Percentiles rank a stretch among this genome's conserved stretches.
Conservation (phyloP, 2,329 filamentous ascomycete genomes). For the Escovopsis sp. region DNA sequence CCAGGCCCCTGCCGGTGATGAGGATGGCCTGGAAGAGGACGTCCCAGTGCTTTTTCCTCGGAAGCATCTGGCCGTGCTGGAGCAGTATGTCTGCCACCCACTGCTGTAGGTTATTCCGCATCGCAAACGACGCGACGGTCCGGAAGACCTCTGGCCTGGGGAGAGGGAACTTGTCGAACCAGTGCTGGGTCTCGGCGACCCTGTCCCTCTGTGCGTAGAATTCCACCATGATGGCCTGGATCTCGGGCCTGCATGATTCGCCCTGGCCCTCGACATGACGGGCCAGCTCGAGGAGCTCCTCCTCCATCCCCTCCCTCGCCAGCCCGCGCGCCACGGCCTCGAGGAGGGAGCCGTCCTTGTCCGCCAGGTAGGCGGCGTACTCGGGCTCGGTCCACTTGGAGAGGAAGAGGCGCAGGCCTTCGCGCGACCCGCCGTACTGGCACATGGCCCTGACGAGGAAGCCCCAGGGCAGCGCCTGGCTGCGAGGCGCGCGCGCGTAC, state of each 20-base stretch:
- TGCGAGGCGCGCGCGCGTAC: conserved; percentile 7
- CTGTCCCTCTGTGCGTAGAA: conserved; percentile 48
- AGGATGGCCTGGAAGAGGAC: conserved; percentile 60
- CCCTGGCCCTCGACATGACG: conserved; percentile 30
- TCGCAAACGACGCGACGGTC: conserved; percentile 33
- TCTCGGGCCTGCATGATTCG: conserved; percentile 26
- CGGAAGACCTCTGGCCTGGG: conserved; percentile 25
- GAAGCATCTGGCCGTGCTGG: conserved; percentile 30
- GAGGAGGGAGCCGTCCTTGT: conserved; percentile 12
- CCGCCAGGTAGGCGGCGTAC: conserved; percentile 9
- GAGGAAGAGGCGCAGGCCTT: conserved; percentile 33
- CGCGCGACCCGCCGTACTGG: conserved; percentile 37
- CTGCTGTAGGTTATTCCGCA: conserved; percentile 40
- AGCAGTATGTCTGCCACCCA: conserved; percentile 50
- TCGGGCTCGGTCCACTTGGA: conserved; percentile 15
- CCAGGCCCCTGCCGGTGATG: conserved; percentile 50
- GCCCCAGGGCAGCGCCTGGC: conserved; percentile 15
- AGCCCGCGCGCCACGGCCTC: conserved; percentile 37
- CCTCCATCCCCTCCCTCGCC: conserved; percentile 41
- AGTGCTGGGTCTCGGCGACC: conserved; percentile 46
- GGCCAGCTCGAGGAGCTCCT: conserved; percentile 41
- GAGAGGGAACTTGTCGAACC: conserved; percentile 39
- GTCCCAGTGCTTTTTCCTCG: conserved; percentile 49
- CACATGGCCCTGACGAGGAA: conserved; percentile 28
- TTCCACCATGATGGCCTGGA: conserved; percentile 41